Base-by-base conservation (phyloP, 768 basidiomycete species). In the Suillus variegatus region DNA sequence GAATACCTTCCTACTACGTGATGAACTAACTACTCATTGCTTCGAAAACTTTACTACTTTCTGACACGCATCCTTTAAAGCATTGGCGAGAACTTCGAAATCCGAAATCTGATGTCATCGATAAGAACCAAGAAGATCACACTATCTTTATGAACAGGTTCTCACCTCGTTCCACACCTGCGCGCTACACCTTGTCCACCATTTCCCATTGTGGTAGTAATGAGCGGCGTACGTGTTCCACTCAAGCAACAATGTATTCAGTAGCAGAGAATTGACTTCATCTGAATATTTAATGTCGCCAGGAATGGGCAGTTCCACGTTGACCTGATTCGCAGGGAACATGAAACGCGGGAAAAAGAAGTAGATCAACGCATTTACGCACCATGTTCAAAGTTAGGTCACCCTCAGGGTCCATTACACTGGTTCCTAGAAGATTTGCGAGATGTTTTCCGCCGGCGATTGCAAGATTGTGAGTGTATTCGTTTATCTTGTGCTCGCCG, bases 351-450 rank as follows among this genome's bases (percentile, higher is more conserved):
- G 16, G 25, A 32, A 52, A 18, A 28, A 28, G 25, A 52, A 10
- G 28, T 4, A 6, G 1, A 90, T 20, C 28, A 14, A 1, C 1
- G 25, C 20, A 18, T 49, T 35, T 25, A 70, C 68, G 3, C 36
- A 91, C 92, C 92, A 95, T 93, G 67, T 83, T 87, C 12, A 86
- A 77, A 0, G 90, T 92, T 10, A 92, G 75, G 62, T 88, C 86
- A 5, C 81, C 81, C 1, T 79, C 77, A 55, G 85, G 83, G 65
- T 93, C 89, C 79, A 94, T 79, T 6, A 89, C 80, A 1, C 71
- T 67, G 0, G 92, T 94, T 1, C 85, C 86, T 41, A 93, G 79
- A 8, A 86, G 75, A 65, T 85, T 79, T 1, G 88, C 86, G 8
- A 94, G 78, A 12, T 73, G 72, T 65, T 80, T 82, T 0, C 91